A percentile compares a stretch with the other conserved stretches of the same genome.
Conservation (phyloP, 1,284 basidiomycete species). For the Calocybe gambosa region DNA sequence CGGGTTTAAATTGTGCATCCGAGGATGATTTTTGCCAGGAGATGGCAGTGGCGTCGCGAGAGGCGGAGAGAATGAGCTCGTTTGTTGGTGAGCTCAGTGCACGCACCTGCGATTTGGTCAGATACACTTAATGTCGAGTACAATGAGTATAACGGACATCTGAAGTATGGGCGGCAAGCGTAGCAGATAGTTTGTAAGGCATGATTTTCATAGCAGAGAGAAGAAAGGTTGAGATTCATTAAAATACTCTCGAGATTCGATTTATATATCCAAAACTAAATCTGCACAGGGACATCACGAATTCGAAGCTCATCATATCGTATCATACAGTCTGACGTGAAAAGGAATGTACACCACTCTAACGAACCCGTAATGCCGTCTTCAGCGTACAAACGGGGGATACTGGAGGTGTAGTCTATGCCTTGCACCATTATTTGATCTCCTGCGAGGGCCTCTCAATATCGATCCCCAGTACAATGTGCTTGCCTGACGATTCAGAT, state of each 20-base stretch:
- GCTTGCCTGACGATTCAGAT: slow-evolving; percentile 13
- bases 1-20: slow-evolving; percentile 44
- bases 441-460: slow-evolving; percentile 78
- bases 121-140: slow-evolving; percentile 6
- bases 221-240: not conserved
- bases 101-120: slow-evolving; percentile 55
- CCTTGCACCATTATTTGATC: slow-evolving; percentile 83
- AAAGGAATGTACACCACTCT: slow-evolving; percentile 68
- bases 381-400: slow-evolving; percentile 41
- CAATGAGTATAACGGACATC: slow-evolving; percentile 51
- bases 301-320: not conserved
- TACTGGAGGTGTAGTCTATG: slow-evolving; percentile 81
- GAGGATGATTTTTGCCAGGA: slow-evolving; percentile 65
- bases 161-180: slow-evolving; percentile 61
- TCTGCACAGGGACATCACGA: not conserved
- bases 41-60: slow-evolving; percentile 86
- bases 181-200: slow-evolving; percentile 83
- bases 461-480: slow-evolving; percentile 33
- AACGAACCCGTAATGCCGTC: slow-evolving; percentile 71
- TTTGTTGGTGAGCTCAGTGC: slow-evolving; percentile 64
- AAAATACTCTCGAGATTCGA: slow-evolving; percentile 17
- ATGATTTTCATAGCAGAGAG: slow-evolving; percentile 29
- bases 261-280: slow-evolving; percentile 3
- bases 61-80: slow-evolving; percentile 78
- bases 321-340: not conserved